Evolutionary conservation across 2,329 filamentous ascomycete species (phyloP).

Genomic region (Aspergillus texensis): DNA sequence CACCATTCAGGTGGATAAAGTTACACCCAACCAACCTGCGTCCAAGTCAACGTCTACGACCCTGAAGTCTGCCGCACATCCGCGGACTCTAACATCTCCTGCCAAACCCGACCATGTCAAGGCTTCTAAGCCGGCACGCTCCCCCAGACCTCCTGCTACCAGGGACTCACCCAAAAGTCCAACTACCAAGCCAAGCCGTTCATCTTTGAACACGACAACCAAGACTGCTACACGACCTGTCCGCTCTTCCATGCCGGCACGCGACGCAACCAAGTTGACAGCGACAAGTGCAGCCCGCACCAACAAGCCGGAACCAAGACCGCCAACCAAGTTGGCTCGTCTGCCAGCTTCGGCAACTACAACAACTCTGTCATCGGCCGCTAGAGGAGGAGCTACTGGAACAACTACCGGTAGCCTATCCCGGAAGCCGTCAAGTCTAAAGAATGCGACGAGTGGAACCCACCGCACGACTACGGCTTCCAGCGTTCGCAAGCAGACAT

Average conservation of each 20-base stretch:
- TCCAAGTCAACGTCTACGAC: constrained; percentile 25
- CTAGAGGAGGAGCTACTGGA: constrained; percentile 31
- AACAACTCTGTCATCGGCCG: constrained; percentile 43
- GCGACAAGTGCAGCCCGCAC: constrained; percentile 27
- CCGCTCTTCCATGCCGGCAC: constrained; percentile 34
- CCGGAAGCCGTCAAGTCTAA: constrained; percentile 42
- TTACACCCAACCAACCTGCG: constrained; percentile 17
- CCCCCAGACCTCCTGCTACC: constrained; percentile 29
- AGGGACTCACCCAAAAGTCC: constrained; percentile 32
- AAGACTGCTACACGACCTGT: constrained; percentile 31
- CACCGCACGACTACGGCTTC: constrained; percentile 28
- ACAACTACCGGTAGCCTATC: constrained; percentile 30
- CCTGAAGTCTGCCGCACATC: constrained; percentile 24
- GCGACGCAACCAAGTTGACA: constrained; percentile 30
- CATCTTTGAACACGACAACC: constrained; percentile 31
- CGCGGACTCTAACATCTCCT: constrained; percentile 25
- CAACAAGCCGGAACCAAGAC: constrained; percentile 38
- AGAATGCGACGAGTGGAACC: constrained; percentile 25
- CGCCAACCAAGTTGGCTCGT: constrained; percentile 44
- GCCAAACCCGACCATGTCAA: constrained; percentile 23
- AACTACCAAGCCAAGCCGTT: constrained; percentile 35
- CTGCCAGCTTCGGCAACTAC: constrained; percentile 45
- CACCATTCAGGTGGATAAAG: constrained; percentile 32
- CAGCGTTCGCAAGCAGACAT: constrained; percentile 34
- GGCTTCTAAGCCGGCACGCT: constrained; percentile 20